Conservation (phyloP, 352 stramenopile species). For the Saprolegnia parasitica region DNA sequence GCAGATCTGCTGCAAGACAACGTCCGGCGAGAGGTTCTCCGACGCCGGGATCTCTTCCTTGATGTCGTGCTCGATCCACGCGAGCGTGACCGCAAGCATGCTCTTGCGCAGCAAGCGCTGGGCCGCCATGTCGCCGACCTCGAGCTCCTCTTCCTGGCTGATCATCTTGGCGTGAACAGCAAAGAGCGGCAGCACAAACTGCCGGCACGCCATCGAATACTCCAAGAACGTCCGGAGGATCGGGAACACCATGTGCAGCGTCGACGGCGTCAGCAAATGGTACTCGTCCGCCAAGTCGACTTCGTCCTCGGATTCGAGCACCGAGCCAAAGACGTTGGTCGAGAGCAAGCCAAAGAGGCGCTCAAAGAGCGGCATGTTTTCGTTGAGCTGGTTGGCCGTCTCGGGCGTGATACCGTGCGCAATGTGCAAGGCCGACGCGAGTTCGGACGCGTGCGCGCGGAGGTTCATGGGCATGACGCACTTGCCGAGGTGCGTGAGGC, state of each 20-base stretch:
- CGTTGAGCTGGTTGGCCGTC: conserved; percentile 37
- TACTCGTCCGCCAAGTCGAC: conserved; percentile 60
- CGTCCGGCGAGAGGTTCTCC: conserved; percentile 43
- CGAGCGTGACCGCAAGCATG: conserved; percentile 68
- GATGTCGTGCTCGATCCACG: conserved; percentile 54
- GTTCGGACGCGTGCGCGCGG: conserved; percentile 57
- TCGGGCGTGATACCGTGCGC: conserved; percentile 38
- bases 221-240: conserved; percentile 56
- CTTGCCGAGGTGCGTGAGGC: conserved; percentile 47
- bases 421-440: conserved; percentile 55
- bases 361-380: conserved; percentile 50
- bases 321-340: conserved; percentile 77
- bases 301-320: conserved; percentile 72
- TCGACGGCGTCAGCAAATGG: conserved; percentile 65
- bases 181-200: conserved; percentile 70
- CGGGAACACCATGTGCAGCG: conserved; percentile 73
- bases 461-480: conserved; percentile 60
- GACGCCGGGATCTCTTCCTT: conserved; percentile 58
- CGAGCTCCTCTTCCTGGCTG: conserved; percentile 80
- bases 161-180: conserved; percentile 81
- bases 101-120: conserved; percentile 67
- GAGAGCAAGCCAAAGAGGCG: conserved; percentile 57
- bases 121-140: conserved; percentile 72
- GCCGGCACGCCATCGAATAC: conserved; percentile 46
- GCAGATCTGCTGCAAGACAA: conserved; percentile 56